Conservation (phyloP, 192 early-diverging fungal species). For the Coemansia sp. region DNA sequence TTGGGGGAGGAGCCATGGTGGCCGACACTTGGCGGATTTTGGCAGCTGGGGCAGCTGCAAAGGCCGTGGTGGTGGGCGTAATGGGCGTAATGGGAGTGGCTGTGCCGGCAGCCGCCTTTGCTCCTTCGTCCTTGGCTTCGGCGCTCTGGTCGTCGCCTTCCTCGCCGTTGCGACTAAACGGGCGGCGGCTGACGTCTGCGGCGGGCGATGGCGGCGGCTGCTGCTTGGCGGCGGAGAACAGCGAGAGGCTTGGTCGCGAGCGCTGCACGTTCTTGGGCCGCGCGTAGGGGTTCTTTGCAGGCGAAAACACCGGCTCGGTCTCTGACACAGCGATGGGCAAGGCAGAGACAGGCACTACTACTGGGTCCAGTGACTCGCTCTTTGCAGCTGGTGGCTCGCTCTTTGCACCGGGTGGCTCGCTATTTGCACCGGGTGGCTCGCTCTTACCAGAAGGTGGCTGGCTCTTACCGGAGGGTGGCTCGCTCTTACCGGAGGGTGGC, state of each 20-base stretch:
- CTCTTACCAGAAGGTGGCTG: too few relatives aligned
- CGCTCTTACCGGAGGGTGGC: too few relatives aligned
- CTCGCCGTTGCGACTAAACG: constrained; percentile 5
- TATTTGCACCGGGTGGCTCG: too few relatives aligned
- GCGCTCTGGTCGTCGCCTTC: not conserved
- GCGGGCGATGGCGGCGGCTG: too few relatives aligned
- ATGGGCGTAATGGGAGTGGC: not conserved
- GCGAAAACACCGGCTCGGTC: not conserved
- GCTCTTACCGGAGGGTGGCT: too few relatives aligned
- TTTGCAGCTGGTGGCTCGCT: too few relatives aligned
- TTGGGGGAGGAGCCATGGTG: too few relatives aligned
- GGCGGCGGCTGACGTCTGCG: not conserved
- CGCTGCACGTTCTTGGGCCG: constrained; percentile 3
- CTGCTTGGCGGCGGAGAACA: not conserved
- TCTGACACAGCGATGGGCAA: too few relatives aligned
- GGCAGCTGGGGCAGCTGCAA: not conserved
- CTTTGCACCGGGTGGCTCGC: too few relatives aligned
- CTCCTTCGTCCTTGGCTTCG: not conserved
- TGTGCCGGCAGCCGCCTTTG: not conserved
- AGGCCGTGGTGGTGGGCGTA: not conserved
- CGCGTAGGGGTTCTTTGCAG: constrained; percentile 7
- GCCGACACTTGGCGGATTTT: not conserved
- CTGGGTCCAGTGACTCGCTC: too few relatives aligned
- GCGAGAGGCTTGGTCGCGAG: not conserved
- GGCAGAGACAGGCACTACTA: too few relatives aligned